Percentiles rank a stretch among this genome's conserved stretches.
phyloP scores from a whole-genome alignment of 208 protist genomes.

The Phytomonas sp. region DNA sequence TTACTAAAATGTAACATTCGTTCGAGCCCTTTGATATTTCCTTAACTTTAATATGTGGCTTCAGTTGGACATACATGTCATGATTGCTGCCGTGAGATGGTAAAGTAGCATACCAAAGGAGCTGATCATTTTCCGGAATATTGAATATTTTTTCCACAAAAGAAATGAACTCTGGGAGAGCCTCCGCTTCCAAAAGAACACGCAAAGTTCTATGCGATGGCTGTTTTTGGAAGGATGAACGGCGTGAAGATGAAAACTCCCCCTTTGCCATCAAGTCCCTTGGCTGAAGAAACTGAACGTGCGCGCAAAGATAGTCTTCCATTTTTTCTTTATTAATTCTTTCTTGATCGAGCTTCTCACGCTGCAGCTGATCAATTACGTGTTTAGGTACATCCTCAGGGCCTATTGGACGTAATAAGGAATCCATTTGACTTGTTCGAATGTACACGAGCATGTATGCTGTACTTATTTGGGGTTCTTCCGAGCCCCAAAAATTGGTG shows the following conservation, averaged over 20 bases:
- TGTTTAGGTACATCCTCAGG: slow-evolving; percentile 60
- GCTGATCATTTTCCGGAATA: slow-evolving; percentile 25
- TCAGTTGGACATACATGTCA: slow-evolving; percentile 43
- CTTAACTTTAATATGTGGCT: slow-evolving; percentile 38
- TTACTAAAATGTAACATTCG: slow-evolving; percentile 72
- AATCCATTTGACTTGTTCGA: slow-evolving; percentile 51
- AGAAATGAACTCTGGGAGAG: slow-evolving; percentile 38
- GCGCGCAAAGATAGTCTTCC: slow-evolving; percentile 78
- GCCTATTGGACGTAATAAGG: slow-evolving; percentile 54
- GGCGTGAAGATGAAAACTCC: slow-evolving; percentile 41
- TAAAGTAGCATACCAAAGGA: slow-evolving; percentile 54
- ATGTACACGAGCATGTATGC: slow-evolving; percentile 91
- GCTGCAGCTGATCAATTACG: slow-evolving; percentile 53
- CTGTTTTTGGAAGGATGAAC: slow-evolving; percentile 42
- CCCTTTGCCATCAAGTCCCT: slow-evolving; percentile 52
- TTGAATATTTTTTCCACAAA: slow-evolving; percentile 43
- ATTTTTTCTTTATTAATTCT: slow-evolving; percentile 39
- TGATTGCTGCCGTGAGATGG: slow-evolving; percentile 14
- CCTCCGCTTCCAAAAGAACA: slow-evolving; percentile 44
- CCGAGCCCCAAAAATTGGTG: slow-evolving; percentile 82
- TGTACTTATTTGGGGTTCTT: slow-evolving; percentile 68
- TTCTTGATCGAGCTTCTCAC: slow-evolving; percentile 47
- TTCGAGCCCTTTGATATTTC: slow-evolving; percentile 45
- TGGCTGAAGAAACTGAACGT: slow-evolving; percentile 58
- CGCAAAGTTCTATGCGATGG: slow-evolving; percentile 47